Base-by-base conservation (phyloP, 768 basidiomycete genomes). In the Auricularia sp. region DNA sequence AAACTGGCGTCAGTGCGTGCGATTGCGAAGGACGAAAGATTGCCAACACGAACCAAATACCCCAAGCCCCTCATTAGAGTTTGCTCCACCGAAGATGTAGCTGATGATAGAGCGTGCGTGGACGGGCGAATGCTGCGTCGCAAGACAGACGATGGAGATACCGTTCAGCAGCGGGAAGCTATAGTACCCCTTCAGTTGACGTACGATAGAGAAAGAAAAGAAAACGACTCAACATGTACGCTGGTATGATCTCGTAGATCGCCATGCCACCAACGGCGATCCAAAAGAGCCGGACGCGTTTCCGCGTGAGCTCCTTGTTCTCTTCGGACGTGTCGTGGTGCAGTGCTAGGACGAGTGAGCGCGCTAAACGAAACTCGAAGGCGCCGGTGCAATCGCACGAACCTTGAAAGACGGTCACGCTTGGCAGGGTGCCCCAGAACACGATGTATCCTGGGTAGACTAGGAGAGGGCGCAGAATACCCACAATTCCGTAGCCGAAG, bases 21-120 rank as follows among this genome's bases (percentile, higher is more conserved):
- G 10, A 8, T 33, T 33, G 56, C 5, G 16, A 59, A 8, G 8
- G 18, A n/a, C 24, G 56, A 8, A 13, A 4, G 29, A 8, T 10
- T 6, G 29, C 6, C 56, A 8, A 8, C 7, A 36, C 56, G 56
- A 8, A 39, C 81, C 82, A 47, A 84, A 64, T 21, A 88, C 69
- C 0, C 87, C 87, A 47, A 89, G 76, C 0, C 86, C 87, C 71
- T 89, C 87, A 68, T 89, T 89, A 35, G 81, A 85, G 42, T 82
- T 78, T 2, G 82, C 75, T 4, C 88, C 88, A 35, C 88, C 88
- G 65, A 89, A 88, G 0, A 89, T 66, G 65, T 85, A 83, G 3
- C 85, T 86, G 69, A 87, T 72, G 6, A 63, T 2, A 80, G 75
- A 0, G 78, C 77, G 42, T 76, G 75, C 68, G 83, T 64, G 79